Base-by-base conservation (phyloP, 2,329 filamentous ascomycete genomes). In the Hypoxylon sp. region DNA sequence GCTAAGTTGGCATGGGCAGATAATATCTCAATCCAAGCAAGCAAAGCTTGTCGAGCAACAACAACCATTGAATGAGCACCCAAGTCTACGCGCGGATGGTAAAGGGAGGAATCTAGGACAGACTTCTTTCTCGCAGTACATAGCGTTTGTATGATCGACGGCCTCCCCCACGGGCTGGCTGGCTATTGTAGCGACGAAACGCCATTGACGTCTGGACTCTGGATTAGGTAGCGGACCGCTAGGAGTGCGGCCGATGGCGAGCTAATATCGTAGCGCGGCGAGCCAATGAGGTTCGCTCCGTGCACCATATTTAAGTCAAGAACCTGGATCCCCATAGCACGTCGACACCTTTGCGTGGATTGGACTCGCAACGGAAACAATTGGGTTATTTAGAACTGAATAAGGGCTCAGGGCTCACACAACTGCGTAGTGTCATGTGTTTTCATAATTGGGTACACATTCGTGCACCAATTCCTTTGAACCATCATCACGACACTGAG, bases 71-170 rank as follows among this genome's bases (percentile, higher is more conserved):
- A 10, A 44, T 21, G 39, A 44, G 5, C 17, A 44, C 39, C 10
- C 17, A 44, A 10, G 7, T 44, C 39, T 17, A 44, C 8, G 19
- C 21, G 17, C 19, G 6, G 8, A 10, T 44, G 6, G 15, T 37
- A 37, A 3, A 27, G 24, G 5, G 2, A 37, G 11, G 8, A 37
- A 37, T 11, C 11, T 4, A 37, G 32, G 7, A 8, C 8, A 21
- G 39, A 21, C 39, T 52, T 46, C 19, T 35, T 61, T 39, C 35
- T 42, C 17, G 19, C 54, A 52, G 44, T 37, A 62, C 44, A 52
- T 24, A 42, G 53, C 44, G 61, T 54, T 35, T 67, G 69, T 69
- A 31, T 66, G 69, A 71, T 71, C 67, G 69, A 71, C 69, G 64
- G 64, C 54, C 60, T 65, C 67, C 62, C 67, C 67, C 67, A 65